Percentiles rank a stretch among this genome's conserved stretches.
Conservation (phyloP, 2,329 filamentous ascomycete genomes). For the Cladosporium cucumerinum region DNA sequence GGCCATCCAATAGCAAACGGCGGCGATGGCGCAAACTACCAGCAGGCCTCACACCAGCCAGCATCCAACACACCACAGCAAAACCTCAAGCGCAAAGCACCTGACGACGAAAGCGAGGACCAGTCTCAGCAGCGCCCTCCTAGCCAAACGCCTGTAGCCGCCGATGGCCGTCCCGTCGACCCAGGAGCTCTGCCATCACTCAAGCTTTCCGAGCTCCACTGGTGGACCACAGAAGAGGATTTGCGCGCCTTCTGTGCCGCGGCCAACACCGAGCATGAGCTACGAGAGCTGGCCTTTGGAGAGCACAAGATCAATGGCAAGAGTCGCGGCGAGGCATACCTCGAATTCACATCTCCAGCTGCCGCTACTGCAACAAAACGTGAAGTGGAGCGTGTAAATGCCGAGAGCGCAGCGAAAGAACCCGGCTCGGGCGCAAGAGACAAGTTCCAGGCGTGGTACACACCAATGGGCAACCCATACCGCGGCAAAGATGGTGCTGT, state of each 20-base stretch:
- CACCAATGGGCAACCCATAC: conserved; percentile 66
- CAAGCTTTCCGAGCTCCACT: conserved; percentile 84
- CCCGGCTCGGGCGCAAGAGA: conserved; percentile 16
- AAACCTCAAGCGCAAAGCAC: conserved; percentile 61
- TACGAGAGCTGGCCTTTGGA: conserved; percentile 92
- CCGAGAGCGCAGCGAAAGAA: conserved; percentile 20
- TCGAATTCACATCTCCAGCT: conserved; percentile 80
- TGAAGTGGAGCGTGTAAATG: conserved; percentile 59
- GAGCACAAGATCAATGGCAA: conserved; percentile 99
- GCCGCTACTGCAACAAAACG: conserved; percentile 83
- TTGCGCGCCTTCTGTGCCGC: conserved; percentile 72
- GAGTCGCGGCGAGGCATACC: conserved; percentile 86
- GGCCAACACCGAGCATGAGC: conserved; percentile 75
- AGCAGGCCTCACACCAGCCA: conserved; percentile 24
- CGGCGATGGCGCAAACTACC: conserved; percentile 29
- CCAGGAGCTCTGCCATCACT: conserved; percentile 66
- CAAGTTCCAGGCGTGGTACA: conserved; percentile 21
- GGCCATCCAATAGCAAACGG: conserved; percentile 36
- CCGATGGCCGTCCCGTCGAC: conserved; percentile 47
- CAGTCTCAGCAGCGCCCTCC: conserved; percentile 12
- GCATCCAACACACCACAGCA: conserved; percentile 42
- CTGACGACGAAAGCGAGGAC: conserved; percentile 45
- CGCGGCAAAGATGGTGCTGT: conserved; percentile 57
- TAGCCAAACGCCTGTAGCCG: conserved; percentile 13
- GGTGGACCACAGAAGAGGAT: conserved; percentile 97